Evolutionary conservation across 345 rosid species (phyloP).

Genomic region (Excoecaria agallocha): DNA sequence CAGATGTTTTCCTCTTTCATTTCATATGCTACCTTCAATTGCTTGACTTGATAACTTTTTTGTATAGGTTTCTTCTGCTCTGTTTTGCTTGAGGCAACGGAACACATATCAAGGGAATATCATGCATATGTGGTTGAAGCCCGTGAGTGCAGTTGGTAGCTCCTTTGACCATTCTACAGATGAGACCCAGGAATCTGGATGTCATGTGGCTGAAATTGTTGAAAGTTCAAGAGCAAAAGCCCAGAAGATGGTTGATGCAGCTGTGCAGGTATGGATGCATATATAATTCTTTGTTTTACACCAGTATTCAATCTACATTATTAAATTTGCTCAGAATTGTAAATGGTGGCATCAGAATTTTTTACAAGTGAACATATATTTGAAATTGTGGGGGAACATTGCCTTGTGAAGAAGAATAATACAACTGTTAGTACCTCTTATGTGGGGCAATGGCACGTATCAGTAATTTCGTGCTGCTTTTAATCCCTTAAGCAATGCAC

Average conservation of each 20-base stretch:
- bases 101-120: slow-evolving; percentile 66
- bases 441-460: background rate
- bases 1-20: slow-evolving; percentile 18
- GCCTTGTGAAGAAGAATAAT: background rate
- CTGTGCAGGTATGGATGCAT: slow-evolving; percentile 51
- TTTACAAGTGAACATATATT: background rate
- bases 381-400: background rate
- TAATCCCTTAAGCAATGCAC: background rate
- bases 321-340: slow-evolving; percentile 1
- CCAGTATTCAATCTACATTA: slow-evolving; percentile 11
- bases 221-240: slow-evolving; percentile 66
- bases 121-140: slow-evolving; percentile 28
- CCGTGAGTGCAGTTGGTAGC: slow-evolving; percentile 29
- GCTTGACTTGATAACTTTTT: slow-evolving; percentile 18
- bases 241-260: slow-evolving; percentile 63
- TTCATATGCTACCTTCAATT: slow-evolving; percentile 9
- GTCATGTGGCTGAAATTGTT: slow-evolving; percentile 65
- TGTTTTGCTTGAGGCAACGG: slow-evolving; percentile 64
- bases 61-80: slow-evolving; percentile 69
- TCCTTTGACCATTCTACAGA: slow-evolving; percentile 39
- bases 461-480: background rate
- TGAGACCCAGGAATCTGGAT: slow-evolving; percentile 51
- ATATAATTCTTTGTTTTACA: background rate
- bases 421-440: background rate
- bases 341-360: background rate